Percentiles rank a stretch among this genome's conserved stretches.
These are phyloP conservation scores for Penium margaritaceum DNA, from an alignment of 139 green algal species.

Conservation along the genomic window DNA sequence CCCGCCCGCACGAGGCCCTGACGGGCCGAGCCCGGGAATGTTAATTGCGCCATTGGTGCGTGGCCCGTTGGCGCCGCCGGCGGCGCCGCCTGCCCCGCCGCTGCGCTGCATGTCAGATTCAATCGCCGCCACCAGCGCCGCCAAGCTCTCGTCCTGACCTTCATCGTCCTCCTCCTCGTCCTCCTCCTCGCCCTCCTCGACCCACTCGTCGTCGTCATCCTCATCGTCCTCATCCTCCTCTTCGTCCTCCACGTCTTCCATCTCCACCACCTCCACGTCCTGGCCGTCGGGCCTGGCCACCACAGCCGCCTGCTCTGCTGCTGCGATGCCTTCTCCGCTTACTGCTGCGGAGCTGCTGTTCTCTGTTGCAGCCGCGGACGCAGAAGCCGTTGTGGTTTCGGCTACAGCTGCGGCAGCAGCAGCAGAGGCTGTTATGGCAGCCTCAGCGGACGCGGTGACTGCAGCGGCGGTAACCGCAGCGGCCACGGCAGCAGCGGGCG, in stretches of 20 bases:
- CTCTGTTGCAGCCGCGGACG: too few relatives aligned
- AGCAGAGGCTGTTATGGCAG: too few relatives aligned
- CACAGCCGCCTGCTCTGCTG: not conserved
- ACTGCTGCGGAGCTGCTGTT: not conserved
- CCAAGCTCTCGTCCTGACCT: conserved; percentile 5
- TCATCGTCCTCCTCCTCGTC: conserved; percentile 26
- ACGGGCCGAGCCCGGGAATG: not conserved
- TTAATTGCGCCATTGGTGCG: not conserved
- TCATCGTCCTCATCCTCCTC: conserved; percentile 32
- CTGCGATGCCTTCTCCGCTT: not conserved
- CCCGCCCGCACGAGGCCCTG: not conserved
- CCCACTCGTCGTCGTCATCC: conserved; percentile 19
- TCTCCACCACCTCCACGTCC: conserved; percentile 23
- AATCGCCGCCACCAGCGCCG: not conserved
- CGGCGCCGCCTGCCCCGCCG: not conserved
- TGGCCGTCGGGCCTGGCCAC: not conserved
- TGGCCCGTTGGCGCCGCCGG: not conserved
- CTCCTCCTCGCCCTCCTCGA: conserved; percentile 28
- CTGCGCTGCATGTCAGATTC: not conserved
- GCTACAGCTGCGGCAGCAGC: not conserved
- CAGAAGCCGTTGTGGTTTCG: not conserved
- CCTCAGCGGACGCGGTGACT: too few relatives aligned
- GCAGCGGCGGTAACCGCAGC: too few relatives aligned
- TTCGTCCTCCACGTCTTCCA: conserved; percentile 24
- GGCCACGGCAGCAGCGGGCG: not conserved